Conservation (phyloP, 2,329 filamentous ascomycete species). For the Diplodia mutila region DNA sequence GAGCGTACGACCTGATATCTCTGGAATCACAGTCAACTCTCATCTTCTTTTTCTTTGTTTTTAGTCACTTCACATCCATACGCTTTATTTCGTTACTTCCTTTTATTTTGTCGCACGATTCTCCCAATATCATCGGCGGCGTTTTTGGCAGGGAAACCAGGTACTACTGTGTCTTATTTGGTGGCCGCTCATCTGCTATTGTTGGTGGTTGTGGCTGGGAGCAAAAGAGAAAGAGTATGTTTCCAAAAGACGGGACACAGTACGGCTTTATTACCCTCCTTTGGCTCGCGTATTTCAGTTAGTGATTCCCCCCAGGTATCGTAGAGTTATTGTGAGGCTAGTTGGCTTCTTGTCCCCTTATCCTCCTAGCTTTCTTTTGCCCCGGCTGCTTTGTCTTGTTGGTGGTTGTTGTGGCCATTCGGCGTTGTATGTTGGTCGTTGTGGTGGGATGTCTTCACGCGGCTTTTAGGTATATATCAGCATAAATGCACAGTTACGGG, state of each 20-base stretch:
- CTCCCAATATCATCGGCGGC: not conserved
- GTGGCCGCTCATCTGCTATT: conserved; percentile 1
- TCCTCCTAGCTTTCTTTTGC: not conserved
- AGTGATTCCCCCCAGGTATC: not conserved
- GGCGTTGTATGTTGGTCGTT: too few relatives aligned
- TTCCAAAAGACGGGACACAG: not conserved
- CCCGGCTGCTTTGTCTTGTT: conserved; percentile 2
- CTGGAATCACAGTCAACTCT: not conserved
- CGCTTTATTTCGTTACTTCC: not conserved
- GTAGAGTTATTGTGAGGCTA: not conserved
- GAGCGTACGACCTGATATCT: not conserved
- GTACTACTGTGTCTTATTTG: conserved; percentile 3
- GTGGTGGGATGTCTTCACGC: not conserved
- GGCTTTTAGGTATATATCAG: not conserved
- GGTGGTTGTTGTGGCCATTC: not conserved
- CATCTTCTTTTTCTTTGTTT: not conserved
- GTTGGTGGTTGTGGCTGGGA: not conserved
- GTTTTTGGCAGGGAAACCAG: conserved; percentile 15
- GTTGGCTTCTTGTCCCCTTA: not conserved
- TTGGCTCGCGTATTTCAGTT: not conserved
- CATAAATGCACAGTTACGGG: not conserved
- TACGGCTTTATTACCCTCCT: not conserved
- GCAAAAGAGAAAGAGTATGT: not conserved
- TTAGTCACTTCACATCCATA: not conserved
- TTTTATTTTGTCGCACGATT: not conserved